Conservation (phyloP, 345 rosid species). For the Corchorus capsularis region DNA sequence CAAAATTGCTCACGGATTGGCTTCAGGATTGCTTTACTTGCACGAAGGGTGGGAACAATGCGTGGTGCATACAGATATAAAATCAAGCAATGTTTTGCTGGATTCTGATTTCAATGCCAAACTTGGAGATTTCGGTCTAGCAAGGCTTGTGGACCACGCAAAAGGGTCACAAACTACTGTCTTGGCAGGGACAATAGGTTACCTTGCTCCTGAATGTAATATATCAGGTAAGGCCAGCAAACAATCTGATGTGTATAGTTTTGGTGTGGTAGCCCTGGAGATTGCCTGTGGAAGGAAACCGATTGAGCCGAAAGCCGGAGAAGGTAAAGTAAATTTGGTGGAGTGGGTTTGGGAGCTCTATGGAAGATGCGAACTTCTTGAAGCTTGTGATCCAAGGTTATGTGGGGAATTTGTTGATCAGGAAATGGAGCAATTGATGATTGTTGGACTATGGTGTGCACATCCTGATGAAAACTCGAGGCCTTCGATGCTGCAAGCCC, state of each 20-base stretch:
- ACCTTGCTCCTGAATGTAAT: slow-evolving; percentile 25
- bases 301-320: background rate
- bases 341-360: background rate
- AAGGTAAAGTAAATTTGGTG: background rate
- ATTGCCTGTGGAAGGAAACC: slow-evolving; percentile 31
- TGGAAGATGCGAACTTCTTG: background rate
- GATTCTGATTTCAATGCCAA: slow-evolving; percentile 32
- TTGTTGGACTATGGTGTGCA: slow-evolving; percentile 26
- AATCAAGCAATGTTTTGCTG: slow-evolving; percentile 33
- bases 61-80: slow-evolving; percentile 34
- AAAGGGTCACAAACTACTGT: background rate
- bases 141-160: slow-evolving; percentile 25
- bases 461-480: slow-evolving; percentile 19
- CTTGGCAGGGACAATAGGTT: slow-evolving; percentile 23
- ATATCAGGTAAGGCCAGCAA: slow-evolving; percentile 16
- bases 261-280: slow-evolving; percentile 21
- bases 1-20: slow-evolving; percentile 29
- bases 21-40: slow-evolving; percentile 26
- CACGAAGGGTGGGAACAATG: slow-evolving; percentile 29
- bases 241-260: slow-evolving; percentile 20
- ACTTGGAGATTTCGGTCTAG: slow-evolving; percentile 41
- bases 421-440: slow-evolving; percentile 23
- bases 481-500: slow-evolving; percentile 28
- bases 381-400: slow-evolving; percentile 9
- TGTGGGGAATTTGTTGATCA: background rate